These are phyloP conservation scores for Aspergillus felis DNA, from an alignment of 2,329 filamentous ascomycete species.

Conservation along the genomic window DNA sequence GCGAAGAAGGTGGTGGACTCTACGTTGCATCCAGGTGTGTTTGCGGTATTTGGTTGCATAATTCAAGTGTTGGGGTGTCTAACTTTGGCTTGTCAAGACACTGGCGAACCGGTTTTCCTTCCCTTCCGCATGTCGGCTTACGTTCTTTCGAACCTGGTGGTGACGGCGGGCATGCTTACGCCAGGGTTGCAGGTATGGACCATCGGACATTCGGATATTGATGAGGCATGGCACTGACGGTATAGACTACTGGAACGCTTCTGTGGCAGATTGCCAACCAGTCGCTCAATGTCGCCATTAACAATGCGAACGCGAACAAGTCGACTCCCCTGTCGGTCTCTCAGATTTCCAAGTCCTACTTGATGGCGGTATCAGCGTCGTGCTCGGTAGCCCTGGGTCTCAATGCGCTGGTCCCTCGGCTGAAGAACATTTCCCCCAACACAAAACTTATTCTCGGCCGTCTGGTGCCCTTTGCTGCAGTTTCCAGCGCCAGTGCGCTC, in stretches of 20 bases:
- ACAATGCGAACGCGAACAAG: slow-evolving; percentile 97
- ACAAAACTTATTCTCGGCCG: slow-evolving; percentile 73
- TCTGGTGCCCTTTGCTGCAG: slow-evolving; percentile 94
- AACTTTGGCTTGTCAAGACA: slow-evolving; percentile 58
- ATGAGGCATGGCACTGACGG: not conserved
- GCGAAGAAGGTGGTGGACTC: slow-evolving; percentile 98
- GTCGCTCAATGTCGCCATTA: slow-evolving; percentile 96
- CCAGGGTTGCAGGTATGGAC: slow-evolving; percentile 68
- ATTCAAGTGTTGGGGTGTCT: not conserved
- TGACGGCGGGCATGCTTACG: slow-evolving; percentile 95
- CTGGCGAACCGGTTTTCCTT: slow-evolving; percentile 83
- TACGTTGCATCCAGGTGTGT: slow-evolving; percentile 84
- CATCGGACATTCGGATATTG: not conserved
- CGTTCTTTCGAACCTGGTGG: slow-evolving; percentile 86
- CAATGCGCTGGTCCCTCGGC: slow-evolving; percentile 80
- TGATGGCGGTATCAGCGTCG: slow-evolving; percentile 84
- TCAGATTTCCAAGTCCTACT: slow-evolving; percentile 83
- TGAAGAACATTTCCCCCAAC: slow-evolving; percentile 70
- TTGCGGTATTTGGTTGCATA: not conserved
- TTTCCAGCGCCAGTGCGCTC: slow-evolving; percentile 82
- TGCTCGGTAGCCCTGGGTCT: slow-evolving; percentile 91
- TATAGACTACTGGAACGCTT: slow-evolving; percentile 73
- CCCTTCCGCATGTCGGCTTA: slow-evolving; percentile 98
- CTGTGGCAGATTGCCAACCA: slow-evolving; percentile 97
- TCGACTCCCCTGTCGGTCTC: slow-evolving; percentile 79